Base-by-base conservation (phyloP, 352 stramenopile genomes). In the Globisporangium irregulare region DNA sequence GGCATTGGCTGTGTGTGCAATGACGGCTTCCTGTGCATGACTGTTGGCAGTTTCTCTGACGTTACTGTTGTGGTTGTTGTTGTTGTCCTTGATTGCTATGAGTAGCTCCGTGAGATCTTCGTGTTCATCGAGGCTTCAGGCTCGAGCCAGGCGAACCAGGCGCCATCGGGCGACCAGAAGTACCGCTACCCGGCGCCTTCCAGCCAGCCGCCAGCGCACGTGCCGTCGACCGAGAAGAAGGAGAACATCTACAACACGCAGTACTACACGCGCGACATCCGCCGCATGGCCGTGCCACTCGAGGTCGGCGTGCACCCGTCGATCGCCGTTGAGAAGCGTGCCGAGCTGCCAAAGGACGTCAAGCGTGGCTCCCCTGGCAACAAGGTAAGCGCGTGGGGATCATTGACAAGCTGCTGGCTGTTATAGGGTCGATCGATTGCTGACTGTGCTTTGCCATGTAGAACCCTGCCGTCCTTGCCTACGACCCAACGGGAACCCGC, bases 191-290 rank as follows among this genome's bases (percentile, higher is more conserved):
- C 89, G 36, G 82, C 89, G 62, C 89, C 89, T 7, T 73, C 81
- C 64, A 91, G 80, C 73, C 84, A 93, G 73, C 70, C 82, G 1
- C 76, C 84, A 55, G 81, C 86, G 46, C 80, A 87, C 73, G 87
- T 95, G 67, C 89, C 89, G 34, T 86, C 84, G 27, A 78, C 64
- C 38, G 84, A 90, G 46, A 79, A 66, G 50, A 94, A 94, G 74
- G 89, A 93, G 41, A 80, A 76, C 67, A 66, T 94, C 57, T 97
- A 96, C 84, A 93, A 92, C 73, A 97, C 72, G 50, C 74, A 95
- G 48, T 97, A 95, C 83, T 97, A 97, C 77, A 95, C 88, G 80
- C 86, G 89, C 67, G 89, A 97, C 70, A 82, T 91, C 55, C 84
- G 85, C 59, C 82, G 87, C 71, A 90, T 93, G 69, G 73, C 73